A percentile compares a stretch with the other conserved stretches of the same genome.
Conservation (phyloP, 148 eudicot species). For the Silene uniflora region DNA sequence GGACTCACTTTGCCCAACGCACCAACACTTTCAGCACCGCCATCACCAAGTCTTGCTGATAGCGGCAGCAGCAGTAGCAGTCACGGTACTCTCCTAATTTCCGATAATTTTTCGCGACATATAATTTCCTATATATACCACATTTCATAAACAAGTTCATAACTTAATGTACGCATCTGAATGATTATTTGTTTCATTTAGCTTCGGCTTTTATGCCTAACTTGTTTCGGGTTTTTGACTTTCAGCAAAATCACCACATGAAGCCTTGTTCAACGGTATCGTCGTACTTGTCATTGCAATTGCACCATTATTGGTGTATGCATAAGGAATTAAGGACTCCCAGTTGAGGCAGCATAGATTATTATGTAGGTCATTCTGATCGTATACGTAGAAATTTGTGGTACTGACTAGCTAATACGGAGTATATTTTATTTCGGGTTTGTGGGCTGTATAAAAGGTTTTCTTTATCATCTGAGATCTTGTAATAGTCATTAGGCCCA, state of each 20-base stretch:
- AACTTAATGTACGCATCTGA: no score
- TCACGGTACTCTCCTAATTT: conserved; percentile 9
- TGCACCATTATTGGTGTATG: not conserved
- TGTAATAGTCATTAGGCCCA: not conserved
- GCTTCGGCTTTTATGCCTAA: not conserved
- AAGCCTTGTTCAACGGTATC: not conserved
- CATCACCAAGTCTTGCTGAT: conserved; percentile 25
- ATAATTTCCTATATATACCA: not conserved
- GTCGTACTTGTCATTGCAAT: conserved; percentile 5
- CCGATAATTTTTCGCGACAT: not conserved
- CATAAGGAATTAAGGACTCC: not conserved
- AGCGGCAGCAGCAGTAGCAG: conserved; percentile 12
- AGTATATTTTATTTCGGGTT: not conserved
- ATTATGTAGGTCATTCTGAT: not conserved
- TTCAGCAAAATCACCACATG: conserved; percentile 9
- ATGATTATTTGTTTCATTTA: not conserved
- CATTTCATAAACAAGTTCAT: no score
- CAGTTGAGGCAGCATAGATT: not conserved
- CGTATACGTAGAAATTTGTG: not conserved
- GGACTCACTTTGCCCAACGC: conserved; percentile 36
- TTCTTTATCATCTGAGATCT: no score
- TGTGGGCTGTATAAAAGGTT: not conserved
- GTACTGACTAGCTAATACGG: not conserved
- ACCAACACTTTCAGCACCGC: conserved; percentile 26
- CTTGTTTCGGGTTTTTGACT: not conserved